phyloP scores from a whole-genome alignment of 257 asterid genomes.

The Forsythia viridissima region DNA sequence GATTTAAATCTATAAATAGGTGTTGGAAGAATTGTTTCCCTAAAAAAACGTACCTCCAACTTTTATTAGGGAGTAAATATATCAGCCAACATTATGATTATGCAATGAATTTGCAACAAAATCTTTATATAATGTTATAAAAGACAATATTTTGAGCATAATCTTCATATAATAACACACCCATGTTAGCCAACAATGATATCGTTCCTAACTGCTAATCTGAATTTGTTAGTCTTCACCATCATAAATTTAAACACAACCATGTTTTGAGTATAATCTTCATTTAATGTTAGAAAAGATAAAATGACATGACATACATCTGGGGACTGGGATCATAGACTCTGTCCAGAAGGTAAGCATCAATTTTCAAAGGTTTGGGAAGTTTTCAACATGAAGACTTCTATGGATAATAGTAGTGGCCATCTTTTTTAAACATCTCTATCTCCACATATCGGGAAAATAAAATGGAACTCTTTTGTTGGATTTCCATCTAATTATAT shows the following conservation, averaged over 20 bases:
- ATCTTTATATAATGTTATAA: background rate
- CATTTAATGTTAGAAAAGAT: background rate
- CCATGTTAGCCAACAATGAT: background rate
- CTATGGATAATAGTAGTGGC: background rate
- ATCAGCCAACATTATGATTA: background rate
- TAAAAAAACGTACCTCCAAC: background rate
- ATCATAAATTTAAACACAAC: background rate
- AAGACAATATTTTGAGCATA: background rate
- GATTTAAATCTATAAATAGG: background rate
- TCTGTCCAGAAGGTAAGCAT: background rate
- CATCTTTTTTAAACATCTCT: background rate
- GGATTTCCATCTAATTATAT: background rate
- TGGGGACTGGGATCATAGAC: background rate
- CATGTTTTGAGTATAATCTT: background rate
- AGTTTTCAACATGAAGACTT: background rate
- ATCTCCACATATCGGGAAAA: background rate
- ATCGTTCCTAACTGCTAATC: background rate
- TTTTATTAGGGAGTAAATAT: background rate
- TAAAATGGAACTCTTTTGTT: background rate
- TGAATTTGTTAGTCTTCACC: background rate
- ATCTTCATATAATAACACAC: background rate
- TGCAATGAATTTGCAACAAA: constrained; percentile 6
- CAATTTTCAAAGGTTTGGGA: background rate
- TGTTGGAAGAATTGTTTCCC: background rate
- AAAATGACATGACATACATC: background rate